phyloP scores from a whole-genome alignment of 2,329 filamentous ascomycete species.

The Phaeosphaeriaceae sp. region DNA sequence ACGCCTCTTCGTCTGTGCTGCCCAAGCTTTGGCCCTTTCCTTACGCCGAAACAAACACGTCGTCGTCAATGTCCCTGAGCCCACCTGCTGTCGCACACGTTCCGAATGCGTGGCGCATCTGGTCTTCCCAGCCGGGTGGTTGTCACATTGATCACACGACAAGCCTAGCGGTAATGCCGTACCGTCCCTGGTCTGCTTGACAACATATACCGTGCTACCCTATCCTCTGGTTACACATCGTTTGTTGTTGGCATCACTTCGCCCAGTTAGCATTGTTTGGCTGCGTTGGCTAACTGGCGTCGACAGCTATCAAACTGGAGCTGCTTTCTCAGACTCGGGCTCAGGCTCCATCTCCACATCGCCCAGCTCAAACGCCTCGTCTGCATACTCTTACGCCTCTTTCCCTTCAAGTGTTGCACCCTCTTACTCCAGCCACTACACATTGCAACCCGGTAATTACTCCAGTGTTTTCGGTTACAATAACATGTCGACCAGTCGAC shows the following conservation, averaged over 20 bases:
- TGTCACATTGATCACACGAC: constrained; percentile 57
- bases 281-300: constrained; percentile 43
- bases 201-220: constrained; percentile 51
- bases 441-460: constrained; percentile 42
- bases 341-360: constrained; percentile 63
- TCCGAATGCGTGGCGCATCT: constrained; percentile 48
- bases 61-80: constrained; percentile 47
- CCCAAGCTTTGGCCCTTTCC: constrained; percentile 46
- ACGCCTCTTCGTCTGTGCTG: constrained; percentile 48
- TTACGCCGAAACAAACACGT: constrained; percentile 52
- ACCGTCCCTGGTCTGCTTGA: constrained; percentile 46
- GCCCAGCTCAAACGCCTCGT: constrained; percentile 60
- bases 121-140: constrained; percentile 48
- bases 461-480: constrained; percentile 45
- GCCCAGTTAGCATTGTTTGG: constrained; percentile 37
- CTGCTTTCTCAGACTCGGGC: constrained; percentile 64
- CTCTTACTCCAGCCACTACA: constrained; percentile 45
- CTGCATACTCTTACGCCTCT: constrained; percentile 54
- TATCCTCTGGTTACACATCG: constrained; percentile 49
- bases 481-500: constrained; percentile 50
- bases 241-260: constrained; percentile 44
- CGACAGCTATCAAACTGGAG: constrained; percentile 59
- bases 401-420: constrained; percentile 41
- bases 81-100: constrained; percentile 47
- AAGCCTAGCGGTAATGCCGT: constrained; percentile 47